These are phyloP conservation scores for Mortierella sp. DNA, from an alignment of 371 early-diverging fungal species.

Conservation along the genomic window DNA sequence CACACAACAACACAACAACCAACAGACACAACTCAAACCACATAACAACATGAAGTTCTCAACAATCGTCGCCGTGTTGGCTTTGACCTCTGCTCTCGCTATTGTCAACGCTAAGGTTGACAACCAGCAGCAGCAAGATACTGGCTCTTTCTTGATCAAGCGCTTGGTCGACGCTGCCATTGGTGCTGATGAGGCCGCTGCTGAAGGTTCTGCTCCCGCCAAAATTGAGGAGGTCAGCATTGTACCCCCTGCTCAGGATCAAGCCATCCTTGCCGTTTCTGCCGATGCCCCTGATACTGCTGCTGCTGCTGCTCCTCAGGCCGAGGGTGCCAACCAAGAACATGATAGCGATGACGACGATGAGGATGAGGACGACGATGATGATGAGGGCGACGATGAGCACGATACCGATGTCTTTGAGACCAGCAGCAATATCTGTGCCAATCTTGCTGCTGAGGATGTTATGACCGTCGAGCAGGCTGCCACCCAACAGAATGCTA, in stretches of 20 bases:
- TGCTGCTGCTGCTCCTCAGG: not conserved
- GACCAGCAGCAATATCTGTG: not conserved
- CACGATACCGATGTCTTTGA: slow-evolving; percentile 11
- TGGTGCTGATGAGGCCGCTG: slow-evolving; percentile 9
- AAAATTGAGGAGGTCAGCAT: not conserved
- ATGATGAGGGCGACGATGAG: slow-evolving; percentile 9
- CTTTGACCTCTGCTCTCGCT: slow-evolving; percentile 37
- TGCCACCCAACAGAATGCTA: slow-evolving; percentile 19
- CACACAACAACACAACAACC: not conserved
- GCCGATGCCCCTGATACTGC: not conserved
- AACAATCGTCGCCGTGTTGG: slow-evolving; percentile 27
- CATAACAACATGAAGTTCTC: slow-evolving; percentile 30
- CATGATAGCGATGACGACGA: not conserved
- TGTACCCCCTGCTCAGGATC: not conserved
- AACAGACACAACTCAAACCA: not conserved
- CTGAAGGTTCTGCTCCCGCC: not conserved
- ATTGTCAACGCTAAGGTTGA: slow-evolving; percentile 23
- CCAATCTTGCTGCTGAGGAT: not conserved
- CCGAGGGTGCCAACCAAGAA: not conserved
- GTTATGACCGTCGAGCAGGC: slow-evolving; percentile 21
- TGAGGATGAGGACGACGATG: slow-evolving; percentile 2
- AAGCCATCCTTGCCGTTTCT: not conserved
- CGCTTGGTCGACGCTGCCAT: slow-evolving; percentile 19
- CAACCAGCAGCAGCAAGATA: slow-evolving; percentile 2
- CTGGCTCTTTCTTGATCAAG: slow-evolving; percentile 13